phyloP scores from a whole-genome alignment of 2,329 filamentous ascomycete genomes.

The Fusarium secorum region DNA sequence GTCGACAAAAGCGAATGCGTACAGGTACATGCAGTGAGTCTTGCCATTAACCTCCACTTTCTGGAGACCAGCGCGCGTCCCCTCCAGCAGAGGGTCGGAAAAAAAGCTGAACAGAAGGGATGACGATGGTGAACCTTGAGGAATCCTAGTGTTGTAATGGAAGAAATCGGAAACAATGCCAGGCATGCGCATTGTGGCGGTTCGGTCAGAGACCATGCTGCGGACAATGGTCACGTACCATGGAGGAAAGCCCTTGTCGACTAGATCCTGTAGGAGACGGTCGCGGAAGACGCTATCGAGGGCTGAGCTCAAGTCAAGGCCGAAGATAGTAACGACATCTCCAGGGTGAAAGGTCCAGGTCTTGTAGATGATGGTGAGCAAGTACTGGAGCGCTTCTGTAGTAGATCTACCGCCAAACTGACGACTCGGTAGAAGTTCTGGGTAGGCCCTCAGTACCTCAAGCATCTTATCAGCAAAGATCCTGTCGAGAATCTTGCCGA shows the following conservation, averaged over 20 bases:
- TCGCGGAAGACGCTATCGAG: not conserved
- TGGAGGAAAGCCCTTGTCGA: not conserved
- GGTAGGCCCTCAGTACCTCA: not conserved
- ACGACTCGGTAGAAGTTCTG: not conserved
- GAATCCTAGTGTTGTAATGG: not conserved
- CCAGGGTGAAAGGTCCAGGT: not conserved
- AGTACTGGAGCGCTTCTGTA: not conserved
- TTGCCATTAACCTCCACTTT: not conserved
- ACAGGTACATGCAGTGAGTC: rapidly evolving
- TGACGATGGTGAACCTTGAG: not conserved
- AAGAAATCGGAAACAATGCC: not conserved
- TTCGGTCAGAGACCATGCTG: not conserved
- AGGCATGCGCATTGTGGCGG: not conserved
- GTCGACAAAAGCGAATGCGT: not conserved
- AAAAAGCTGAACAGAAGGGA: not conserved
- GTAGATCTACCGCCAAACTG: not conserved
- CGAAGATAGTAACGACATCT: not conserved
- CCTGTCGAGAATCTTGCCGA: not conserved
- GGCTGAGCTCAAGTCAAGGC: not conserved
- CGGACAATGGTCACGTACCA: not conserved
- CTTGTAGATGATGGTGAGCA: not conserved
- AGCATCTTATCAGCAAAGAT: not conserved
- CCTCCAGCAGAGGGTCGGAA: not conserved
- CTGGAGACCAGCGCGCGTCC: too few species aligned
- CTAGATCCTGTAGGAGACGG: not conserved